These are phyloP conservation scores for Eragrostis curvula DNA, from an alignment of 176 grass and related monocot species.

Conservation along the genomic window DNA sequence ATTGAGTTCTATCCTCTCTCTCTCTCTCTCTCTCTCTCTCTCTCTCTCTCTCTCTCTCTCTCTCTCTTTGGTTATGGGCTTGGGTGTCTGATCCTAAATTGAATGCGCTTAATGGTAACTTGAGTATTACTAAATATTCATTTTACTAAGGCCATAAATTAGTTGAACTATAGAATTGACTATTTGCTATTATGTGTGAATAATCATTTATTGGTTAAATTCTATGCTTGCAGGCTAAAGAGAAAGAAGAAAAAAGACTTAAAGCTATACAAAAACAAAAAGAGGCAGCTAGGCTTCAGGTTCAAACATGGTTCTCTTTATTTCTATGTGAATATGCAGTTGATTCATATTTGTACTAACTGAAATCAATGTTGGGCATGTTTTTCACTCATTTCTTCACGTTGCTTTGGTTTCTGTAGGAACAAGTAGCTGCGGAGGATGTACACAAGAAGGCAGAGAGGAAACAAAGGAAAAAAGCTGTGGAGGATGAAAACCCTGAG, in stretches of 20 bases:
- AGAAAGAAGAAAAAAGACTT: conserved; percentile 76
- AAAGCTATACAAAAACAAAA: conserved; percentile 86
- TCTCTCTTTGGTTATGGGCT: too few species aligned
- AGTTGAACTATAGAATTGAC: not conserved
- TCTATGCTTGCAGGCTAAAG: conserved; percentile 55
- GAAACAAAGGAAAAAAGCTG: conserved; percentile 58
- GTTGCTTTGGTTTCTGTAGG: conserved; percentile 36
- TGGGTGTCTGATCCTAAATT: not conserved
- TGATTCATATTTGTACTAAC: conserved; percentile 11
- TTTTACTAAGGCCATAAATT: not conserved
- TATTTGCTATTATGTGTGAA: not conserved
- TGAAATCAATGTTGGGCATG: not conserved
- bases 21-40: too few species aligned
- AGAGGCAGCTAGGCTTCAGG: conserved; percentile 68
- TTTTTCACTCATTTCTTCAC: not conserved
- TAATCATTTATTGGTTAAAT: conserved; percentile 2
- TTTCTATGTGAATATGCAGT: not conserved
- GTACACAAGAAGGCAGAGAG: conserved; percentile 66
- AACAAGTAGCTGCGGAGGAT: conserved; percentile 57
- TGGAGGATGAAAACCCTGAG: conserved; percentile 75
- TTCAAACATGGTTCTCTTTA: conserved; percentile 21
- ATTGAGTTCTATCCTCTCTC: not conserved
- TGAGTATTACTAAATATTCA: too few species aligned
- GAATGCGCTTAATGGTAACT: too few species aligned
- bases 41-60: too few species aligned